Evolutionary conservation across 2,329 filamentous ascomycete species (phyloP).

Genomic region (Beauveria asiatica): DNA sequence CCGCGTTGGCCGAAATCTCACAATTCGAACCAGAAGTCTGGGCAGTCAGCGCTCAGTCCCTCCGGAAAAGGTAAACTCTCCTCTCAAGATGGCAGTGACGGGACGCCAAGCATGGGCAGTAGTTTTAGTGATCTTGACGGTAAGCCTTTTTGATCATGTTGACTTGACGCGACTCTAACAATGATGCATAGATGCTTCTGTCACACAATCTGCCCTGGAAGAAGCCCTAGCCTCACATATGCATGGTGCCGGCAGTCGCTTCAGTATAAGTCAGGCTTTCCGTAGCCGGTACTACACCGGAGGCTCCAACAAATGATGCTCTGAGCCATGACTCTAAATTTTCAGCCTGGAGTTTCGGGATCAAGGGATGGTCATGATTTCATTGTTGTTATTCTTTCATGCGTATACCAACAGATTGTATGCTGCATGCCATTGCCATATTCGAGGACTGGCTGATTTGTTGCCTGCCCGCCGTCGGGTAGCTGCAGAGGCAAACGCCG

Average conservation of each 20-base stretch:
- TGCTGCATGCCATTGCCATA: background rate
- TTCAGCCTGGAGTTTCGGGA: slow-evolving; percentile 5
- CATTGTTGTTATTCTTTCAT: background rate
- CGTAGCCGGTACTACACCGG: slow-evolving; percentile 52
- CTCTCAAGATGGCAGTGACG: slow-evolving; percentile 59
- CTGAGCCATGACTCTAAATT: background rate
- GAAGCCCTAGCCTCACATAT: slow-evolving; percentile 59
- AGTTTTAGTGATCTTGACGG: slow-evolving; percentile 82
- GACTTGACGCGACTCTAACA: slow-evolving; percentile 11
- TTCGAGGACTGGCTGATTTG: background rate
- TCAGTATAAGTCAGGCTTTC: slow-evolving; percentile 62
- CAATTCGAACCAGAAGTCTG: slow-evolving; percentile 50
- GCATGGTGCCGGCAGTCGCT: slow-evolving; percentile 34
- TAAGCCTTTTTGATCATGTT: slow-evolving; percentile 23
- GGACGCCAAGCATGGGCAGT: slow-evolving; percentile 72
- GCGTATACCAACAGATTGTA: background rate
- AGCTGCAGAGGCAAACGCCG: background rate
- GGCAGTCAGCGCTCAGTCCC: slow-evolving; percentile 48
- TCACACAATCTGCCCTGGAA: slow-evolving; percentile 72
- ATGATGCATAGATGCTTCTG: slow-evolving; percentile 54
- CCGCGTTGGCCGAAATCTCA: slow-evolving; percentile 35
- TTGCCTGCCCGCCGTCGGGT: slow-evolving; percentile 1
- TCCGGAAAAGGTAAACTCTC: slow-evolving; percentile 39
- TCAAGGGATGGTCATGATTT: background rate
- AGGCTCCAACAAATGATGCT: slow-evolving; percentile 22